These are phyloP conservation scores for Clarkia xantiana DNA, from an alignment of 345 rosid genomes.

Conservation along the genomic window DNA sequence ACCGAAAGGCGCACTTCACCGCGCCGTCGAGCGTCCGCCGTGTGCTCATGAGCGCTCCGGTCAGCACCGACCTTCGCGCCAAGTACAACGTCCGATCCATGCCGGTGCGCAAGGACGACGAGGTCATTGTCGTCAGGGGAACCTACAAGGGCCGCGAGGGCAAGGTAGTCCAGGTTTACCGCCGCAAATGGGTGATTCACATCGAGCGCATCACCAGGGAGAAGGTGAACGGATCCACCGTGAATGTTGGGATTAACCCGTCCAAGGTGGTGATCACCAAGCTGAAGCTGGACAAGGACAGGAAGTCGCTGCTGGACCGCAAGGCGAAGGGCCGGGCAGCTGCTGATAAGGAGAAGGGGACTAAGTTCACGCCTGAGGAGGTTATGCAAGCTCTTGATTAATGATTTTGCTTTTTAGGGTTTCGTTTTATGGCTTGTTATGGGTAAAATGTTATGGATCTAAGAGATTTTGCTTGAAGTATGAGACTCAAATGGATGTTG, in stretches of 20 bases:
- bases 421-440: no score
- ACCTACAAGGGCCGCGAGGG: constrained; percentile 16
- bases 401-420: background rate
- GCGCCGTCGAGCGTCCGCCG: constrained; percentile 18
- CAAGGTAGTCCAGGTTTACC: constrained; percentile 14
- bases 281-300: constrained; percentile 13
- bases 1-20: constrained; percentile 15
- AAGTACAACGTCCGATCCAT: constrained; percentile 9
- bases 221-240: constrained; percentile 15
- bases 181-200: constrained; percentile 17
- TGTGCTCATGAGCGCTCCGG: constrained; percentile 15
- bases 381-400: constrained; percentile 7
- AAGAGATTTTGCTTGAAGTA: no score
- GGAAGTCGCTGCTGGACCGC: constrained; percentile 13
- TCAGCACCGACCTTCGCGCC: constrained; percentile 12
- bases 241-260: constrained; percentile 11
- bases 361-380: constrained; percentile 15
- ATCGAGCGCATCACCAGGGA: constrained; percentile 15
- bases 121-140: constrained; percentile 13
- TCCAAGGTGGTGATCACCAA: constrained; percentile 12
- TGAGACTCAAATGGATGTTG: no score
- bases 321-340: constrained; percentile 15
- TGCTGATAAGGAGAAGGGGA: constrained; percentile 15
- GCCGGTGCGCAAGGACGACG: constrained; percentile 19
- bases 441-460: no score